Evolutionary conservation across 306 rosid species (phyloP), one percentile per base, ranked within the genome.

Genomic region (Fragaria vesca): DNA sequence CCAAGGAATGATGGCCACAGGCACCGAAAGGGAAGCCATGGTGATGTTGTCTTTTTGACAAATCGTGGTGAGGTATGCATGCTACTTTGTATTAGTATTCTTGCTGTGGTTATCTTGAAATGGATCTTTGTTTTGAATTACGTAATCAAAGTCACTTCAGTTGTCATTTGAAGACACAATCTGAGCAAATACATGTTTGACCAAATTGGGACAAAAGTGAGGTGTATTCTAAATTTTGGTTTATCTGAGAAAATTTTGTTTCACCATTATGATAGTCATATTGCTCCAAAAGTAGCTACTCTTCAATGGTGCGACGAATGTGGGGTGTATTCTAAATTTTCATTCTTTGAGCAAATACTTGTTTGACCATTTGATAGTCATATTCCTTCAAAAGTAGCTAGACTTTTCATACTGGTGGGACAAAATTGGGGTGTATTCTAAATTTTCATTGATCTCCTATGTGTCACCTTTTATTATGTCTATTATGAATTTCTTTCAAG

Each of bases 21-120:
- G 90, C 99, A 93, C 78, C 88, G 93, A 76, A 95, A 91, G 88
- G 99, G 99, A 83, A 93, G 99, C 85, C 99, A 90, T 66, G 99
- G 99, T 5, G 97, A 95, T 66, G 96, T 95, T 81, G 85, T 95
- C 84, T 95, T 95, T 85, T 85, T 95, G 96, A 95, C 99, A 42
- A 93, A 87, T 74, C 93, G 99, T 20, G 99, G 99, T 75, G 99
- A 95, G 99, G 99, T 95, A 84, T 69, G 83, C 72, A 78, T 67
- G 69, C 72, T 81, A 18, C 55, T 73, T 43, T 16, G 38, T 12
- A 72, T 83, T 21, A 43, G 52, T 69, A 71, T 38, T 52, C 51
- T 74, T 76, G 12, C 21, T 76, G 57, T 40, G 55, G 52, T 34
- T 38, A 36, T 75, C 38, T 66, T 55, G 51, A 73, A 54, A 8